Evolutionary conservation across 305 asterid genomes (phyloP), one percentile per base, ranked within the genome.

Genomic region (Solanum hybrid): DNA sequence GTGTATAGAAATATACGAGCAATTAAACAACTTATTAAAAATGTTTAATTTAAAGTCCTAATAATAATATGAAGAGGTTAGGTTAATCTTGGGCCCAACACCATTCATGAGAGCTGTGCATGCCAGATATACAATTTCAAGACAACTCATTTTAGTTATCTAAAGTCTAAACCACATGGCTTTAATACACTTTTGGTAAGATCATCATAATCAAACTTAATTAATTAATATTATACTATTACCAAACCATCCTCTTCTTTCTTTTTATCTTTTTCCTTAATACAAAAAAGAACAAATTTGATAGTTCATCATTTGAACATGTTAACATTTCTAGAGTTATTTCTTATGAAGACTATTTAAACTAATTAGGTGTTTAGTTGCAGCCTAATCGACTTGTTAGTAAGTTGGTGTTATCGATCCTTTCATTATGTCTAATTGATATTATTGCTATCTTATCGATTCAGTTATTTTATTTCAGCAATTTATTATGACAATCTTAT

Each of bases 111-210:
- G 16, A 84, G 11, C 76, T 42, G 32, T 42, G 27, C 86, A 81
- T 42, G 66, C 71, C 71, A 81, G 26, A 81, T 12, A 42, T 81
- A 14, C 71, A 81, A 88, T 86, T 24, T 73, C 69, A 91, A 89
- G 92, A 95, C 97, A 94, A 91, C 96, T 91, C 95, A 91, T 73
- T 71, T 76, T 90, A 81, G 90, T 64, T 88, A 86, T 75, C 92
- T 85, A 27, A 76, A 91, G 76, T 71, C 34, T 71, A 73, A 73
- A 94, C 38, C 87, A 93, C 96, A 94, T 93, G 98, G 86, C 87
- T 88, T 88, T 71, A 56, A 1, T 17, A 79, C 66, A 80, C 42
- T 77, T 77, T 60, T 77, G 16, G 27, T 34, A 9, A 77, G 42
- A 79, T 79, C 51, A 79, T 79, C 85, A 79, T 10, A 8, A n/a